phyloP scores from a whole-genome alignment of 495 filamentous ascomycete genomes.

The Pyrenula aspistea region DNA sequence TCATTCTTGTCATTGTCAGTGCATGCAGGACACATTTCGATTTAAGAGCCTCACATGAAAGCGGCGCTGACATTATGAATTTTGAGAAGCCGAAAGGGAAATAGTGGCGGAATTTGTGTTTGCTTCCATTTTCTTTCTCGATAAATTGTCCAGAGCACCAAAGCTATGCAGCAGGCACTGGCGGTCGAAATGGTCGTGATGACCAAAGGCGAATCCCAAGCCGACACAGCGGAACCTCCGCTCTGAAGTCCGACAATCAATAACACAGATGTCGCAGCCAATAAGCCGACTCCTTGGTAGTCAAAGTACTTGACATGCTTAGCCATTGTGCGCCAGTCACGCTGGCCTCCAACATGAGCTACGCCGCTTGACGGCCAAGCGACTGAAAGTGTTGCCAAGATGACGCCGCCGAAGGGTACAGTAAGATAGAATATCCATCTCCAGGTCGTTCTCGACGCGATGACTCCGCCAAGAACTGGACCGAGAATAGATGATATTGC shows the following conservation, averaged over 20 bases:
- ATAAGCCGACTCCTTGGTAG: background rate
- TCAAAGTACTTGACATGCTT: background rate
- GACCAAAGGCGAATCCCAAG: background rate
- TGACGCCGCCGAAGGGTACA: background rate
- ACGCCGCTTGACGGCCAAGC: background rate
- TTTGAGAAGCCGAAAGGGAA: background rate
- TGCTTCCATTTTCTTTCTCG: constrained; percentile 14
- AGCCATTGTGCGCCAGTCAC: background rate
- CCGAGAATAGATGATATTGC: constrained; percentile 42
- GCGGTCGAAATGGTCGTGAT: background rate
- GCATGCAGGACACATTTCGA: too few relatives aligned
- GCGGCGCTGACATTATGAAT: background rate
- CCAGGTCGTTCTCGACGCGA: constrained; percentile 26
- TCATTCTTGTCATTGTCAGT: background rate
- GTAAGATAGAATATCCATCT: constrained; percentile 58
- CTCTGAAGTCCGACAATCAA: background rate
- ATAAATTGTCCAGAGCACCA: constrained; percentile 2
- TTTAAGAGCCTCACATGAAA: background rate
- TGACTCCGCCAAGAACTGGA: constrained; percentile 22
- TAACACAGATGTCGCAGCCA: background rate
- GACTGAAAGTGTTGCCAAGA: background rate
- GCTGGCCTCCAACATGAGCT: background rate
- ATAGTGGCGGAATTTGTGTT: background rate
- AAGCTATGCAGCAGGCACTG: background rate
- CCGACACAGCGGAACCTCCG: background rate